A percentile compares a stretch with the other conserved stretches of the same genome.
Conservation (phyloP, 1,139 yeast genomes). For the Petasospora fabianii region DNA sequence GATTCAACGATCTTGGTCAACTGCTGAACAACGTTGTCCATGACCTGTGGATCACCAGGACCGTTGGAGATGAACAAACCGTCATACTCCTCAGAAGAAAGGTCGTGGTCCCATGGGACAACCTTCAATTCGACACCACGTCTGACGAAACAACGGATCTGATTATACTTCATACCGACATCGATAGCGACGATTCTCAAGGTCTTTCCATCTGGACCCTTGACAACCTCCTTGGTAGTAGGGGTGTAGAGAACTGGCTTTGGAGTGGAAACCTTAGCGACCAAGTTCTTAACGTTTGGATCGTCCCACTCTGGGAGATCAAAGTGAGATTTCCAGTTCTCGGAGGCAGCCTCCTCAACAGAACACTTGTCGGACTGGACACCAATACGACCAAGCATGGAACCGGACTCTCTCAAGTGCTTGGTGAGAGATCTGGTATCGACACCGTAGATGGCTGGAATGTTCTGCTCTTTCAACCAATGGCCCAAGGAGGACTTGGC, state of each 20-base stretch:
- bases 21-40: slow-evolving; percentile 61
- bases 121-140: slow-evolving; percentile 96
- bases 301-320: slow-evolving; percentile 86
- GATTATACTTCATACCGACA: slow-evolving; percentile 98
- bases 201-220: slow-evolving; percentile 68
- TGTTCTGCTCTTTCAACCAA: slow-evolving; percentile 88
- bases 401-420: slow-evolving; percentile 87
- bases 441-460: slow-evolving; percentile 97
- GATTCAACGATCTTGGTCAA: slow-evolving; percentile 57
- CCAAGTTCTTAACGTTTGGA: slow-evolving; percentile 89
- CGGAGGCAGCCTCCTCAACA: slow-evolving; percentile 39
- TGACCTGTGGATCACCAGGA: slow-evolving; percentile 97
- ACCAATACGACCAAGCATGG: slow-evolving; percentile 83
- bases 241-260: slow-evolving; percentile 76
- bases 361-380: slow-evolving; percentile 49
- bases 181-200: slow-evolving; percentile 87
- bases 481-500: slow-evolving; percentile 89
- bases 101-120: slow-evolving; percentile 95
- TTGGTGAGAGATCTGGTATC: slow-evolving; percentile 96
- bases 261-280: slow-evolving; percentile 80
- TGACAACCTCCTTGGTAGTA: slow-evolving; percentile 46
- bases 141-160: slow-evolving; percentile 91
- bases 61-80: slow-evolving; percentile 97
- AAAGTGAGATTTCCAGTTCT: slow-evolving; percentile 59
- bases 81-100: slow-evolving; percentile 73